Base-by-base conservation (phyloP, 73 alveolate genomes). In the Paramecium tetraurelia region DNA sequence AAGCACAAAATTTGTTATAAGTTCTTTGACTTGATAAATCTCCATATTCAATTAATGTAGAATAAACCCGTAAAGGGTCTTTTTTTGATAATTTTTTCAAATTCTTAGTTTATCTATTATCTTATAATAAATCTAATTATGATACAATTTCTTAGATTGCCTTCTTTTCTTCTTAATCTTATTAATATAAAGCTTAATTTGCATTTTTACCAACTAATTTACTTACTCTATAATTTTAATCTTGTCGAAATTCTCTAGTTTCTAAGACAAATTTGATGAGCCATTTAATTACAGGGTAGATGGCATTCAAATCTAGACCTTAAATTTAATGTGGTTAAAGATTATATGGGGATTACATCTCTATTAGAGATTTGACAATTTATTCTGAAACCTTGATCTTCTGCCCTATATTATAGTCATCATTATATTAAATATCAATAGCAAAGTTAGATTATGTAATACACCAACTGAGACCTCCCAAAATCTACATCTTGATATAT, bases 401-500 rank as follows among this genome's bases (percentile, higher is more conserved):
- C 93, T 96, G 94, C 6, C 99, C 98, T 95, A 98, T 92, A 77
- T 93, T 97, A 96, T 96, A 93, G 69, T 97, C 99, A 92, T 97
- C 99, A 88, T 95, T 92, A 92, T 97, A 98, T 80, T 98, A 99
- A 31, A 98, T 97, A 86, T 97, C 99, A 43, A 97, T 95, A 83
- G 97, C 99, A 86, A 93, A 96, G 89, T 97, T 97, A 90, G 98
- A 93, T 41, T 98, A 97, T 1, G 99, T 95, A 50, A 98, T 93
- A 58, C 97, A 96, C 99, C 99, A 98, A 40, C 98, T 95, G 96
- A 97, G 95, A 9, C 99, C 99, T 77, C 99, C 99, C 59, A 97
- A 86, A 53, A 98, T 96, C 97, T 83, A 29, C 3, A n/a, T 6
- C 21, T 43, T 24, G 14, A 72, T 12, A 8, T 14, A 59, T 72